Evolutionary conservation across 768 basidiomycete species (phyloP), one percentile per base, ranked within the genome.

Genomic region (Suillus luteus): DNA sequence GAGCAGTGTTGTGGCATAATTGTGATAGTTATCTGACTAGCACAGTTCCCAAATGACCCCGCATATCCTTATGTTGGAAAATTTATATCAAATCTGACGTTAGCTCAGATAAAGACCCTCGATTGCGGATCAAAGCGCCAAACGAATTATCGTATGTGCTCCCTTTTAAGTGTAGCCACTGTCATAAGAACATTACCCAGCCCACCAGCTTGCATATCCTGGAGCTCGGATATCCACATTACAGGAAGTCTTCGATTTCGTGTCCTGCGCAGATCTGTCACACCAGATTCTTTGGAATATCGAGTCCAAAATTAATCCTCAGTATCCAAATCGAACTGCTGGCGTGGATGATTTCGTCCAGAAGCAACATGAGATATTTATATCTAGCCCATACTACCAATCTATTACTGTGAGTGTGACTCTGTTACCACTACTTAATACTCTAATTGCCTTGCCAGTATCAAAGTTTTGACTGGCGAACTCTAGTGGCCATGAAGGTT

Each of bases 391-490:
- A n/a, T 91, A 91, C 72, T 75, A 75, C n/a, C 68, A 79, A 33
- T 79, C 83, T 19, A 90, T 92, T 65, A 90, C 86, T 5, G 90
- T 90, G 67, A 64, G 85, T 69, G 12, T 62, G 10, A 49, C 59
- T 31, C 38, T 44, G 4, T 33, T 35, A 49, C 24, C 22, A 33
- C 43, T 37, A 44, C 5, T 10, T 3, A 31, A 40, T 10, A 44
- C 27, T 37, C 66, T 40, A 67, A 55, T 3, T 35, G 8, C n/a
- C 52, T 61, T 52, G 27, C 8, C 67, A 92, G 90, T 91, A 85
- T 67, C 90, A 94, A 78, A 90, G 89, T 68, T 92, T 92, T 68
- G 88, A 92, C 72, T 93, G 92, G 92, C 81, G 91, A 68, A 87
- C 90, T 15, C 72, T 93, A 15, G 72, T 90, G 57, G 81, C 77